Conservation (phyloP, 116 monocot genomes). For the Zostera marina region DNA sequence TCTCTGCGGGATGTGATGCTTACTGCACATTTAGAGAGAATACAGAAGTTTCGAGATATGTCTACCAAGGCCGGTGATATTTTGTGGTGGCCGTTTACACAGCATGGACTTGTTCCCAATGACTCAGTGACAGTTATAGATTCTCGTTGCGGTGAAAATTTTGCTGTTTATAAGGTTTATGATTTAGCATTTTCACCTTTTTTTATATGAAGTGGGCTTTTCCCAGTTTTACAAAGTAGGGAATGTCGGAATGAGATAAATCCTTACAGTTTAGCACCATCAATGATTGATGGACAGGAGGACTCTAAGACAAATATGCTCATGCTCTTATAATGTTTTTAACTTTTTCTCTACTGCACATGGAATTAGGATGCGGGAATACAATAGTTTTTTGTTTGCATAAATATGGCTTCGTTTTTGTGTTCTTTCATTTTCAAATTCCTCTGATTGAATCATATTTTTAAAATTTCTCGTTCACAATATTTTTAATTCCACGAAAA, state of each 20-base stretch:
- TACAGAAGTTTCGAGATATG: constrained; percentile 53
- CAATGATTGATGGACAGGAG: too few species aligned
- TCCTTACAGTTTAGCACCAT: too few species aligned
- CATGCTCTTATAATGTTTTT: too few species aligned
- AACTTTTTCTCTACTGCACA: too few species aligned
- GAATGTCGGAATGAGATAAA: too few species aligned
- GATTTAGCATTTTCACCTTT: background rate
- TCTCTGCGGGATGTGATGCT: constrained; percentile 45
- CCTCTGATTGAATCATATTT: background rate
- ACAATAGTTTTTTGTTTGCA: too few species aligned
- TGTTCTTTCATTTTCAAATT: background rate
- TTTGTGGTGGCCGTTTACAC: constrained; percentile 99
- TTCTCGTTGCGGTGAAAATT: constrained; percentile 88
- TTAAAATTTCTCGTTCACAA: background rate
- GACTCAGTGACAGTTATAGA: constrained; percentile 79
- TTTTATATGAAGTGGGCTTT: background rate
- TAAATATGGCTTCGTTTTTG: background rate
- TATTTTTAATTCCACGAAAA: background rate
- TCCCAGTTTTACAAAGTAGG: too few species aligned
- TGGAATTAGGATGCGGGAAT: too few species aligned
- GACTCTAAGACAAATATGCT: too few species aligned
- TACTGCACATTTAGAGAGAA: constrained; percentile 43
- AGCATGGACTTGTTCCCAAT: constrained; percentile 68
- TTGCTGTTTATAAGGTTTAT: constrained; percentile 77
- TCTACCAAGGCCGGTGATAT: constrained; percentile 44